Evolutionary conservation across 495 filamentous ascomycete genomes (phyloP), one percentile per base, ranked within the genome.

Genomic region (Penicillium paxilli): DNA sequence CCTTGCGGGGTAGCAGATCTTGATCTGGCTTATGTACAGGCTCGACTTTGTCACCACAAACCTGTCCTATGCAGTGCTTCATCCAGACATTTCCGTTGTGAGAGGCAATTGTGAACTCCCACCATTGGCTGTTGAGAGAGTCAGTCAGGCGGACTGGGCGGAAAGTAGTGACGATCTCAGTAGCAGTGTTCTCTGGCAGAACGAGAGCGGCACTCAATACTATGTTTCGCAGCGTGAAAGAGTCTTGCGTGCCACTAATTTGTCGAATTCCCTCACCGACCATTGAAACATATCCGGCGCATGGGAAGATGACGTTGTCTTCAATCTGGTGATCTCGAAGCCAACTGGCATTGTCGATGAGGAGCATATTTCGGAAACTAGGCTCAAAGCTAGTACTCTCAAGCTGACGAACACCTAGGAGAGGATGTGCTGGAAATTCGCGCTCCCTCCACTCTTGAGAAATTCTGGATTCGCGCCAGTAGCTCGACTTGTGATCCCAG

Each of bases 271-370:
- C 80, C 49, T 83, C 79, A 9, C 71, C 66, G 1, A 57, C 72
- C 69, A 83, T 78, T 7, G 67, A 58, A 1, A 80, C 65, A 42
- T 76, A 78, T 1, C 72, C 77, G n/a, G 80, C 74, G 16, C 59
- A 66, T 0, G 81, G 80, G 46, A 78, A 79, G 0, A 83, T 44
- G 3, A 78, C 66, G 17, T 76, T 64, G 2, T 61, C 59, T 1
- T 51, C 51, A 19, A 79, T 62, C 54, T 65, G 66, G 52, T 81
- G 81, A 62, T 64, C 74, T 58, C 5, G 2, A 0, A 70, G 21
- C 62, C 65, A 67, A 0, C 47, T 33, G 1, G 38, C 33, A 19
- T 61, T 52, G 70, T 60, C 38, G 52, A 70, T 6, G 0, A 55
- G 49, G 2, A 79, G n/a, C 2, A 70, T 49, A 35, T 78, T 75